phyloP scores from a whole-genome alignment of 2,329 filamentous ascomycete genomes.

The Cladophialophora yegresii region DNA sequence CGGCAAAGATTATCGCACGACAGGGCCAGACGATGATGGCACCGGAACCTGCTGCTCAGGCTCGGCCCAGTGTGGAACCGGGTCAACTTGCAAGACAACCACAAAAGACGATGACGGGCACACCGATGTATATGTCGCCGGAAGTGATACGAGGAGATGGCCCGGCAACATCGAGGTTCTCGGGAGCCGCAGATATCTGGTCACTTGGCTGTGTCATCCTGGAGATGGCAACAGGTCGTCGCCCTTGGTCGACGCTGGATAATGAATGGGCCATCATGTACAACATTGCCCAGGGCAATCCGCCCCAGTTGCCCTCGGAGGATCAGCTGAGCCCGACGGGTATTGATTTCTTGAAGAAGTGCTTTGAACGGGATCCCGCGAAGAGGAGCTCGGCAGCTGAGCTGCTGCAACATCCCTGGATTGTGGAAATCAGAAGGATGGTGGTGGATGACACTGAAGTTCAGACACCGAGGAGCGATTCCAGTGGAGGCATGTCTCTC shows the following conservation, averaged over 20 bases:
- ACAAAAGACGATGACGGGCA: constrained; percentile 94
- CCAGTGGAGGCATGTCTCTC: constrained; percentile 28
- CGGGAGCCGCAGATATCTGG: constrained; percentile 89
- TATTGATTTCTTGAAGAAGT: constrained; percentile 83
- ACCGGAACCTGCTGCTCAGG: constrained; percentile 57
- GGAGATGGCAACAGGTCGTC: constrained; percentile 93
- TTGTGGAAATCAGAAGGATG: constrained; percentile 54
- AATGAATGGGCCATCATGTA: constrained; percentile 99
- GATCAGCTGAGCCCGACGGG: constrained; percentile 84
- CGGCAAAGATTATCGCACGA: constrained; percentile 92
- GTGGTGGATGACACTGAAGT: constrained; percentile 44
- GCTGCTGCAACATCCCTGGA: constrained; percentile 92
- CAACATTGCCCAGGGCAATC: constrained; percentile 96
- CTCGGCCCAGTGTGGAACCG: constrained; percentile 23
- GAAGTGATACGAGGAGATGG: constrained; percentile 94
- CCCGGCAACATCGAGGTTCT: constrained; percentile 39
- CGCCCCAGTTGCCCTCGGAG: constrained; percentile 74
- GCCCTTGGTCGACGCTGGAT: constrained; percentile 92
- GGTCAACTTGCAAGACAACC: constrained; percentile 43
- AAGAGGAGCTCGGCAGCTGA: constrained; percentile 81
- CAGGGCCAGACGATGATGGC: constrained; percentile 83
- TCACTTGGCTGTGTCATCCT: constrained; percentile 94
- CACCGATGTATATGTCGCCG: constrained; percentile 99
- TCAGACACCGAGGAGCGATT: constrained; percentile 31
- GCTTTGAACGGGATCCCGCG: constrained; percentile 81